phyloP scores from a whole-genome alignment of 495 filamentous ascomycete species.

The Apodospora peruviana region DNA sequence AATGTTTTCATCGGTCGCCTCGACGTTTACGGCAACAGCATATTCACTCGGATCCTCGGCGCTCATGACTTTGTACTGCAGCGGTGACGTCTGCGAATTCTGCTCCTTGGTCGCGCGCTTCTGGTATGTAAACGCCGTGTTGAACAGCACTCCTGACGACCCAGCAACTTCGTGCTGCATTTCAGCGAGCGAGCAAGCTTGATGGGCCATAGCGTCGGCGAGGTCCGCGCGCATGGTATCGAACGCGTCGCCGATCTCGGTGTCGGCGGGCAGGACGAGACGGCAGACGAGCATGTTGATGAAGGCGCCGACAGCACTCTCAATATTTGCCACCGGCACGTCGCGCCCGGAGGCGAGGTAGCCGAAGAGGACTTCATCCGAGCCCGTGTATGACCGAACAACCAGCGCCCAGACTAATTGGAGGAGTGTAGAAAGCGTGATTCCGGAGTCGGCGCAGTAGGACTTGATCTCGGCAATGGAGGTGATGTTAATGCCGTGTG shows the following conservation, averaged over 20 bases:
- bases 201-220: slow-evolving; percentile 30
- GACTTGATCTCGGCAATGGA: slow-evolving; percentile 8
- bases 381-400: slow-evolving; percentile 41
- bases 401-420: slow-evolving; percentile 38
- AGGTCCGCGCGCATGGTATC: slow-evolving; percentile 24
- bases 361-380: slow-evolving; percentile 55
- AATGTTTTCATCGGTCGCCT: slow-evolving; percentile 37
- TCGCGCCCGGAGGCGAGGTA: slow-evolving; percentile 20
- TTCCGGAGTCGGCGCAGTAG: slow-evolving; percentile 15
- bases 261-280: slow-evolving; percentile 5
- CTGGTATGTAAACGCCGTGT: slow-evolving; percentile 29
- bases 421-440: slow-evolving; percentile 23
- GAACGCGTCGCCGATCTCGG: slow-evolving; percentile 19
- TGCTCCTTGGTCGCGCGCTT: slow-evolving; percentile 3
- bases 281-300: slow-evolving; percentile 24
- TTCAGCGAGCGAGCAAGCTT: slow-evolving; percentile 35
- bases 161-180: slow-evolving; percentile 32
- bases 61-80: slow-evolving; percentile 14
- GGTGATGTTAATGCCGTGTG: slow-evolving; percentile 8
- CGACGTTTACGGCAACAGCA: slow-evolving; percentile 50
- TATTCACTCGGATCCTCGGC: slow-evolving; percentile 55
- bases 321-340: slow-evolving; percentile 14
- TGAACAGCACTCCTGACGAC: slow-evolving; percentile 19
- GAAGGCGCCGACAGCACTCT: slow-evolving; percentile 20
- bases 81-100: too few relatives aligned